Base-by-base conservation (phyloP, 495 filamentous ascomycete species). In the Aspergillus coremiiformis region DNA sequence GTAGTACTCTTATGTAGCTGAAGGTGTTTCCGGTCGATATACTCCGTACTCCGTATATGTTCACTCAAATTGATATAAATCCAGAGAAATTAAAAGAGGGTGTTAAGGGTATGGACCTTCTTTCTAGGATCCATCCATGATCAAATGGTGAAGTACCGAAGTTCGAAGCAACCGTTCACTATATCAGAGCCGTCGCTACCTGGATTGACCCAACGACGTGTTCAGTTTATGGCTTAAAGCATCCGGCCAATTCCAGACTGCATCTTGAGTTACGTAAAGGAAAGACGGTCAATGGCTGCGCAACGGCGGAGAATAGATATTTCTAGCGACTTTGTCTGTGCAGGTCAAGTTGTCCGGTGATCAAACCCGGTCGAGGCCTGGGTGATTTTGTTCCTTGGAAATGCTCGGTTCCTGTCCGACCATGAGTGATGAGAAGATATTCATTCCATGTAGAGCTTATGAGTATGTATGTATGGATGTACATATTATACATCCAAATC, bases 201-300 rank as follows among this genome's bases (percentile, higher is more conserved):
- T 32, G 20, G 46, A 35, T 48, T 24, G 27, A 46, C 44, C 24
- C 11, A 19, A 5, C 24, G 21, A 46, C 44, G 46, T 37, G 27
- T 32, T n/a, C n/a, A n/a, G n/a, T n/a, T n/a, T n/a, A n/a, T n/a
- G n/a, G n/a, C n/a, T n/a, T n/a, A 37, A 48, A 35, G 20, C 47
- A 33, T 45, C 47, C 54, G 39, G 11, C n/a, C 30, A 29, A 39
- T 19, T 37, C 41, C 30, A 15, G 29, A 37, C 17, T 41, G 43
- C 52, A 53, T 49, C 47, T 45, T 39, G 47, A 44, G 59, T 62
- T 62, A 62, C 59, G 59, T 62, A 62, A 62, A 62, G 53, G 39
- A 59, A 60, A 62, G 45, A 46, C 39, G 45, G 44, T 58, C 51
- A 59, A 57, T 62, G 59, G 56, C 59, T 35, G 27, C 37, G 21